phyloP scores from a whole-genome alignment of 1,284 basidiomycete genomes.

The Ceratobasidium papillatum region DNA sequence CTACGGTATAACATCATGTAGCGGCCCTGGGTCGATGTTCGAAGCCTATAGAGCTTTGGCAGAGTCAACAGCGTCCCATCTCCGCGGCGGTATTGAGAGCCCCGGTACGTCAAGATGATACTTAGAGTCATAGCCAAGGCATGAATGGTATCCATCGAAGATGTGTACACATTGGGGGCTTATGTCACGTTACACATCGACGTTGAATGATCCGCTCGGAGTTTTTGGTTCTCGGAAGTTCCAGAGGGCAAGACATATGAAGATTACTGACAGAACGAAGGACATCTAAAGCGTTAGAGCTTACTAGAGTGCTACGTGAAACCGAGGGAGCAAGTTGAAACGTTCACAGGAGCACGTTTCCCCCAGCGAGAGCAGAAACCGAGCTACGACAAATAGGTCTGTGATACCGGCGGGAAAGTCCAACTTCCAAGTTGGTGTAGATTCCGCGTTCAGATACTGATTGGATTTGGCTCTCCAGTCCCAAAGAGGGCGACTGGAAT shows the following conservation, averaged over 20 bases:
- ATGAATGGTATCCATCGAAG: slow-evolving; percentile 38
- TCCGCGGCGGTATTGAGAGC: not conserved
- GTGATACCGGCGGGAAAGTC: slow-evolving; percentile 9
- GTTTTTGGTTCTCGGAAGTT: slow-evolving; percentile 19
- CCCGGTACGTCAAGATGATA: slow-evolving; percentile 20
- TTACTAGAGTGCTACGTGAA: slow-evolving; percentile 3
- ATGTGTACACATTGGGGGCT: not conserved
- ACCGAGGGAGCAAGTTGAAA: slow-evolving; percentile 11
- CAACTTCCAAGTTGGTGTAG: not conserved
- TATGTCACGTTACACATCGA: slow-evolving; percentile 25
- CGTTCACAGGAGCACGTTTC: not conserved
- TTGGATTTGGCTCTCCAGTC: slow-evolving; percentile 5
- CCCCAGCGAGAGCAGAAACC: not conserved
- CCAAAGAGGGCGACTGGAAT: not conserved
- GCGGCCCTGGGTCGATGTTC: not conserved
- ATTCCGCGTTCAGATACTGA: slow-evolving; percentile 4
- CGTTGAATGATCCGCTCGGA: slow-evolving; percentile 20
- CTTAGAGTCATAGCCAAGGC: not conserved
- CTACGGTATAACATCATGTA: not conserved
- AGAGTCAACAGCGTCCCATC: not conserved
- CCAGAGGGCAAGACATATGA: not conserved
- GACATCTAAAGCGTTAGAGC: not conserved
- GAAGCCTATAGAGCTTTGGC: not conserved
- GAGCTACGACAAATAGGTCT: slow-evolving; percentile 15
- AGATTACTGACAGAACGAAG: slow-evolving; percentile 24